A percentile compares a stretch with the other conserved stretches of the same genome.
phyloP scores from a whole-genome alignment of 208 protist genomes.

The Trypanosoma mega region DNA sequence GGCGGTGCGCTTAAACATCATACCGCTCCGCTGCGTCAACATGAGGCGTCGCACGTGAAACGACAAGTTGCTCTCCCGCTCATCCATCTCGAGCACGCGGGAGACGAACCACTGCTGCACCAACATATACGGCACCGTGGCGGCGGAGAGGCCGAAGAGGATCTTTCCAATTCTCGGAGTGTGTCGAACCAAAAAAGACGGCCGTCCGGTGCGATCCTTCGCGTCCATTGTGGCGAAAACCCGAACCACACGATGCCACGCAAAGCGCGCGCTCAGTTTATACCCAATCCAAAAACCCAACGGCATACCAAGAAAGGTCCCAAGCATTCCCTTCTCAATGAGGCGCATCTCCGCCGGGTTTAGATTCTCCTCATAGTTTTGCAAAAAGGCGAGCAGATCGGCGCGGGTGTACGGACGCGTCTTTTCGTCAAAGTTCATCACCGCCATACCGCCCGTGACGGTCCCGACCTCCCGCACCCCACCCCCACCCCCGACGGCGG shows the following conservation, averaged over 20 bases:
- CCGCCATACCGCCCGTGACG: conserved; percentile 82
- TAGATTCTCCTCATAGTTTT: conserved; percentile 72
- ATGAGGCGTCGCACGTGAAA: conserved; percentile 77
- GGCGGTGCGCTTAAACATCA: conserved; percentile 88
- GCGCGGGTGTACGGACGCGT: conserved; percentile 81
- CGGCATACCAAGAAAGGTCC: conserved; percentile 67
- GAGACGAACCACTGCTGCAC: conserved; percentile 83
- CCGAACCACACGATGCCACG: conserved; percentile 66
- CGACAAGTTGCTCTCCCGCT: conserved; percentile 62
- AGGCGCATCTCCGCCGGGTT: conserved; percentile 62
- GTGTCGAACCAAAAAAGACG: conserved; percentile 28
- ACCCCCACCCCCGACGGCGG: conserved; percentile 44
- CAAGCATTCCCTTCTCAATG: conserved; percentile 65
- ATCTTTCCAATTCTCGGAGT: conserved; percentile 55
- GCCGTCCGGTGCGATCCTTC: conserved; percentile 12
- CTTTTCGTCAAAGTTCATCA: conserved; percentile 85
- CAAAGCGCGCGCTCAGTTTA: conserved; percentile 49
- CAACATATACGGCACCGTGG: conserved; percentile 68
- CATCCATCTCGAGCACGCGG: conserved; percentile 63
- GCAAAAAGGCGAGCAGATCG: conserved; percentile 70
- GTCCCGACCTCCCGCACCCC: conserved; percentile 76
- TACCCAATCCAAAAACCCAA: conserved; percentile 52
- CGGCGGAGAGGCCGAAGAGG: conserved; percentile 48
- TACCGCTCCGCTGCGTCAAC: conserved; percentile 70
- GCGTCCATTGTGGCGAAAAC: conserved; percentile 35